Conservation (phyloP, 768 basidiomycete genomes). For the Kwoniella sp. region DNA sequence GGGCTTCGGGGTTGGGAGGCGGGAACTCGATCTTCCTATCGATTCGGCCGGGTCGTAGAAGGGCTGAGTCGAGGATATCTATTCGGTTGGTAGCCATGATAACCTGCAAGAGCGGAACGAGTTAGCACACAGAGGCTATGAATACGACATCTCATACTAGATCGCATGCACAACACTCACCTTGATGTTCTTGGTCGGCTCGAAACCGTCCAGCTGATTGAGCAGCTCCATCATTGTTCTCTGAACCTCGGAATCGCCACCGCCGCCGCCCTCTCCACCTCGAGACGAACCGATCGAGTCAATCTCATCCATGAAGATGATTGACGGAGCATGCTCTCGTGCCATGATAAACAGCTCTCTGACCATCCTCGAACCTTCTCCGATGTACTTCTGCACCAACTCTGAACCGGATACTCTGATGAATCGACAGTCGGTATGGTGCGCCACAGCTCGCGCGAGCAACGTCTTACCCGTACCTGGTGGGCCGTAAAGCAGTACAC, state of each 20-base stretch:
- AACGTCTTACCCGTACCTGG: slow-evolving; percentile 97
- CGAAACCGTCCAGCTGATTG: slow-evolving; percentile 87
- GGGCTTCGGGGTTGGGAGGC: slow-evolving; percentile 87
- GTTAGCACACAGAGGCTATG: slow-evolving; percentile 3
- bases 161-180: too few relatives aligned
- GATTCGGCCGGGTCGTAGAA: slow-evolving; percentile 91
- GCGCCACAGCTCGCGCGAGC: slow-evolving; percentile 90
- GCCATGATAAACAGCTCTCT: slow-evolving; percentile 98
- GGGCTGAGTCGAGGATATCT: slow-evolving; percentile 91
- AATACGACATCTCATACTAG: neutral
- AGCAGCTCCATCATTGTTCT: slow-evolving; percentile 86
- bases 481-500: slow-evolving; percentile 91
- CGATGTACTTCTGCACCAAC: slow-evolving; percentile 97
- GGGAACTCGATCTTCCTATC: slow-evolving; percentile 99
- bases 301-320: slow-evolving; percentile 99
- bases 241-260: slow-evolving; percentile 85
- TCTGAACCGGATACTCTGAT: slow-evolving; percentile 93
- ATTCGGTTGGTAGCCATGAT: slow-evolving; percentile 97
- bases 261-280: slow-evolving; percentile 72
- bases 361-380: slow-evolving; percentile 95
- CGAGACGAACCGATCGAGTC: slow-evolving; percentile 94
- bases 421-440: slow-evolving; percentile 97
- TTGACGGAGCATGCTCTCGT: slow-evolving; percentile 91
- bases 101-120: slow-evolving; percentile 57
- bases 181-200: slow-evolving; percentile 79